phyloP scores from a whole-genome alignment of 2,329 filamentous ascomycete species.

The Phialocephala subalpina region DNA sequence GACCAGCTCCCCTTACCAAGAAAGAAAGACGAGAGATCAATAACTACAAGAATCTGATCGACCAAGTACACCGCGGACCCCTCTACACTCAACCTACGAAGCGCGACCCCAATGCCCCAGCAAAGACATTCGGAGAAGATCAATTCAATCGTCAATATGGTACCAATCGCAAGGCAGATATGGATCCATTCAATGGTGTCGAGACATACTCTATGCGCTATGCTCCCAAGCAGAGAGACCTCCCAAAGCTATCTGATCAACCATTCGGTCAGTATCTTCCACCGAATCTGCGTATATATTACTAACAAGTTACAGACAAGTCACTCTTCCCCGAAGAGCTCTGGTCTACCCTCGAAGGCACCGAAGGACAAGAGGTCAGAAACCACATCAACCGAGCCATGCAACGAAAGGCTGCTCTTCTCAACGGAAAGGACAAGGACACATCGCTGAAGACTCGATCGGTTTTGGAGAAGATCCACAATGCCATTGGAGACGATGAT shows the following conservation, averaged over 20 bases:
- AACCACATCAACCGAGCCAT: conserved; percentile 39
- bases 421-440: conserved; percentile 30
- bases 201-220: conserved; percentile 67
- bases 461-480: conserved; percentile 40
- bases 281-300: background rate
- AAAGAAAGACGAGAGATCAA: conserved; percentile 57
- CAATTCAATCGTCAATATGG: conserved; percentile 46
- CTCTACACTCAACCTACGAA: conserved; percentile 54
- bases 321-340: conserved; percentile 67
- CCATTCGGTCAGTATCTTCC: conserved; percentile 57
- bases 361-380: conserved; percentile 35
- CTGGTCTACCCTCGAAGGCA: conserved; percentile 58
- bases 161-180: conserved; percentile 48
- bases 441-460: conserved; percentile 43
- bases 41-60: conserved; percentile 59
- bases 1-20: conserved; percentile 49
- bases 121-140: conserved; percentile 51
- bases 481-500: conserved; percentile 48
- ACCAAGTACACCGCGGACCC: conserved; percentile 64
- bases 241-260: conserved; percentile 61
- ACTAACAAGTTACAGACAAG: conserved; percentile 51
- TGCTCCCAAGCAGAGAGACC: conserved; percentile 59
- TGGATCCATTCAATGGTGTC: conserved; percentile 69
- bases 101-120: conserved; percentile 45
- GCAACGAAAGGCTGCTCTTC: conserved; percentile 43